Percentiles rank a stretch among this genome's conserved stretches.
Evolutionary conservation across 148 eudicot genomes (phyloP).

Genomic region (Rhododendron williamsianum): DNA sequence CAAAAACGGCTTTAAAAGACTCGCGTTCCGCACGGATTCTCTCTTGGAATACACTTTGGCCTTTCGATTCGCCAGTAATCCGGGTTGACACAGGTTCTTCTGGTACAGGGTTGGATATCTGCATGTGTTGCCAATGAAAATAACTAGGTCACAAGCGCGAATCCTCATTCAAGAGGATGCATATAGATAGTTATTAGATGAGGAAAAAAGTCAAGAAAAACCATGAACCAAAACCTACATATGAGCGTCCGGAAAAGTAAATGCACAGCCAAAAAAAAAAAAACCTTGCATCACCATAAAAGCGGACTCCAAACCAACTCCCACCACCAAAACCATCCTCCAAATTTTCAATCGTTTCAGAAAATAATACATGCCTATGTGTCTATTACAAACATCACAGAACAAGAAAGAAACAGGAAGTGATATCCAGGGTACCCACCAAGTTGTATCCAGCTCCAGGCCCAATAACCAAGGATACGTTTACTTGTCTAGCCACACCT

Average conservation of each 20-base stretch:
- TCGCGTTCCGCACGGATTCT: constrained; percentile 76
- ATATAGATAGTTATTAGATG: not conserved
- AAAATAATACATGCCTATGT: not conserved
- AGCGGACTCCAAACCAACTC: not conserved
- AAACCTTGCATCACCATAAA: not conserved
- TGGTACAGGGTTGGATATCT: constrained; percentile 80
- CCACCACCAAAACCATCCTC: not conserved
- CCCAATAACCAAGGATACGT: constrained; percentile 67
- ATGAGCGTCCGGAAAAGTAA: not conserved
- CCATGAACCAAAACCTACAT: not conserved
- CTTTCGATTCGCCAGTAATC: constrained; percentile 33
- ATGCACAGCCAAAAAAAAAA: not conserved
- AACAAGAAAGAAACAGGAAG: not conserved
- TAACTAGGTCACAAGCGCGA: not conserved
- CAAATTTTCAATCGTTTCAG: not conserved
- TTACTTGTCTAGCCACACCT: constrained; percentile 57
- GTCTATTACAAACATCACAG: not conserved
- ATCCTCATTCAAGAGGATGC: not conserved
- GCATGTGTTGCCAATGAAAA: constrained; percentile 19
- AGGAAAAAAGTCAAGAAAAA: not conserved
- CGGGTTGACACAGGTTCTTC: constrained; percentile 40
- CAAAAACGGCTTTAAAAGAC: constrained; percentile 83
- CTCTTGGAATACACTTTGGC: constrained; percentile 59
- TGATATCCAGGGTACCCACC: constrained; percentile 38
- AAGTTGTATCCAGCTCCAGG: constrained; percentile 87